Percentiles rank a stretch among this genome's conserved stretches.
Evolutionary conservation across 2,329 filamentous ascomycete species (phyloP).

Genomic region (Aschersonia sp.): DNA sequence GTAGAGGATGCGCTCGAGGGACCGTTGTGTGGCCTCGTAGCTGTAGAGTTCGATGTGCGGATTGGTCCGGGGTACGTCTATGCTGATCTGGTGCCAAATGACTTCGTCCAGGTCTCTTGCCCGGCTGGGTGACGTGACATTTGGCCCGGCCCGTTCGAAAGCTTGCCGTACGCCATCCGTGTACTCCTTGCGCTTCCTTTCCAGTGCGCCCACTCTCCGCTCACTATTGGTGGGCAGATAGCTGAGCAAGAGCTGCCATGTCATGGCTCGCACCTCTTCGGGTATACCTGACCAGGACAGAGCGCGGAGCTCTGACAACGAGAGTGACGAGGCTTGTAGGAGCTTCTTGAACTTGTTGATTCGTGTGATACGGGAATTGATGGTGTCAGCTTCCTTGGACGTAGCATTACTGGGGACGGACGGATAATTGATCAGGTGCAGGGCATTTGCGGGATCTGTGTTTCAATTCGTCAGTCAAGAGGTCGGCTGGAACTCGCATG

Average conservation of each 20-base stretch:
- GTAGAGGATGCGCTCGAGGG: slow-evolving; percentile 86
- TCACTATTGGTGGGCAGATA: slow-evolving; percentile 97
- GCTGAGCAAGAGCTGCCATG: slow-evolving; percentile 92
- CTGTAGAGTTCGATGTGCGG: slow-evolving; percentile 90
- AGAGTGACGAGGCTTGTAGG: slow-evolving; percentile 80
- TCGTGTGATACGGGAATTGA: slow-evolving; percentile 75
- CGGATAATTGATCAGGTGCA: slow-evolving; percentile 87
- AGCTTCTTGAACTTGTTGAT: slow-evolving; percentile 99
- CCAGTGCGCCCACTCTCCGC: slow-evolving; percentile 73
- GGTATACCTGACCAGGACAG: slow-evolving; percentile 91
- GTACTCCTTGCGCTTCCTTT: slow-evolving; percentile 93
- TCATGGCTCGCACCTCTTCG: slow-evolving; percentile 91
- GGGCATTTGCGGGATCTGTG: slow-evolving; percentile 70
- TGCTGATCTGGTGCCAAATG: slow-evolving; percentile 99
- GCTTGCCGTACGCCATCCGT: slow-evolving; percentile 72
- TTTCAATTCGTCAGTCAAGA: background rate
- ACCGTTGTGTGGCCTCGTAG: slow-evolving; percentile 91
- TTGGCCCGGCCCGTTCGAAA: slow-evolving; percentile 49
- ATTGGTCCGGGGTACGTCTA: slow-evolving; percentile 91
- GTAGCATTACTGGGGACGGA: slow-evolving; percentile 57
- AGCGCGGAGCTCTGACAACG: slow-evolving; percentile 67
- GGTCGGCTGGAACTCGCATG: background rate
- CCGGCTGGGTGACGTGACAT: slow-evolving; percentile 24
- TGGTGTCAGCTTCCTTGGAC: slow-evolving; percentile 71
- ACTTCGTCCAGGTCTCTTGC: slow-evolving; percentile 73